These are phyloP conservation scores for Trametes cingulata DNA, from an alignment of 768 basidiomycete genomes.

Conservation along the genomic window DNA sequence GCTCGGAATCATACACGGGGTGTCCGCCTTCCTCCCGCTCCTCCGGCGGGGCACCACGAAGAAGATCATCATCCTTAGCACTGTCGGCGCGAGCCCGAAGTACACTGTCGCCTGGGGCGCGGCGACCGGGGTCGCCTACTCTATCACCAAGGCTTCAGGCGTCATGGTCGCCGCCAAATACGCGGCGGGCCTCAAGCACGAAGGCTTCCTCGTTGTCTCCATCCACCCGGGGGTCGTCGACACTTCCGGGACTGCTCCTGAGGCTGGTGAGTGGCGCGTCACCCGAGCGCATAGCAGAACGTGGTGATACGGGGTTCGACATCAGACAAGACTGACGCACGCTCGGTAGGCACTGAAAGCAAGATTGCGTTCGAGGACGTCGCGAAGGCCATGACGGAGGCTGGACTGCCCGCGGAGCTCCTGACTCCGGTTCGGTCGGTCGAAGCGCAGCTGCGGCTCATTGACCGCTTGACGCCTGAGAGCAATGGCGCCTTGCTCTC, in stretches of 20 bases:
- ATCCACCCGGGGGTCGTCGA: constrained; percentile 39
- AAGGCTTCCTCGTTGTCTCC: constrained; percentile 37
- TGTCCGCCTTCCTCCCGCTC: constrained; percentile 42
- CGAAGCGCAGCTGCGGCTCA: not conserved
- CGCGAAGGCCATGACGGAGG: not conserved
- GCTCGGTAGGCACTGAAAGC: not conserved
- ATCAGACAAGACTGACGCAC: too few relatives aligned
- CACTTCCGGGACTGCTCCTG: too few relatives aligned
- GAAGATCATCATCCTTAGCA: constrained; percentile 37
- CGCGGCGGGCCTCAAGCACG: constrained; percentile 31
- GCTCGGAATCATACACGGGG: constrained; percentile 37
- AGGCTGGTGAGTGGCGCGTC: too few relatives aligned
- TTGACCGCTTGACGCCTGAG: not conserved
- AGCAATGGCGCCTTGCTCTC: not conserved
- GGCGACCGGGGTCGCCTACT: constrained; percentile 29
- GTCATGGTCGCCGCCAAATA: constrained; percentile 43
- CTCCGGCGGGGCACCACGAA: constrained; percentile 34
- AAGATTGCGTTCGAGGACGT: not conserved
- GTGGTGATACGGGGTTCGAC: too few relatives aligned
- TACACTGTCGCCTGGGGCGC: constrained; percentile 21
- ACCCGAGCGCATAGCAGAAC: too few relatives aligned
- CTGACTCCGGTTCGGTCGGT: not conserved
- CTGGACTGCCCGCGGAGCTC: not conserved
- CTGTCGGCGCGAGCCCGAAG: constrained; percentile 33
- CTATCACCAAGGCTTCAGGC: constrained; percentile 38